These are phyloP conservation scores for Aspergillus kassunensis DNA, from an alignment of 495 filamentous ascomycete species.

Conservation along the genomic window DNA sequence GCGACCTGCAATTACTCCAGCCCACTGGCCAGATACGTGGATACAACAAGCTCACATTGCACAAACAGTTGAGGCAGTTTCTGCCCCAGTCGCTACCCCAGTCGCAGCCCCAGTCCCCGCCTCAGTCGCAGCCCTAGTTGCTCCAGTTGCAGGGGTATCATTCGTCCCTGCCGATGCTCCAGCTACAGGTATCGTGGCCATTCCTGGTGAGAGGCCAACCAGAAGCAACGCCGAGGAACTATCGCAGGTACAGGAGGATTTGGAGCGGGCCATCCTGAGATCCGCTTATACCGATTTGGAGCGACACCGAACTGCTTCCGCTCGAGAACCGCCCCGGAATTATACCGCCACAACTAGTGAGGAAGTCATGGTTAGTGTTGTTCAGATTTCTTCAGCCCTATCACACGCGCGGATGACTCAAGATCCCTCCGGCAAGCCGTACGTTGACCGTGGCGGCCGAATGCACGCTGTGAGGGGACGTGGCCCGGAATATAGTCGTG, in stretches of 20 bases:
- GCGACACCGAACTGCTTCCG: conserved; percentile 23
- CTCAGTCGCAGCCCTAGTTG: no score
- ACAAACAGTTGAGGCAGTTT: background rate
- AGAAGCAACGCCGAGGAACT: no score
- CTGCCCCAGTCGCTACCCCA: background rate
- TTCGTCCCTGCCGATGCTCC: no score
- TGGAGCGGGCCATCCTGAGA: conserved; percentile 28
- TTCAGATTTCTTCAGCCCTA: no score
- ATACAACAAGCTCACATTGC: conserved; percentile 15
- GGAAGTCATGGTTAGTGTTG: no score
- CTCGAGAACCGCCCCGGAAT: conserved; percentile 5
- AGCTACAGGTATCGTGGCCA: no score
- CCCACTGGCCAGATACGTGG: conserved; percentile 15
- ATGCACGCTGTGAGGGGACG: conserved; percentile 25
- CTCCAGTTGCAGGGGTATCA: no score
- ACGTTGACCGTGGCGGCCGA: conserved; percentile 20
- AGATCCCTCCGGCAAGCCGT: background rate
- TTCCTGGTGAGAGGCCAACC: no score
- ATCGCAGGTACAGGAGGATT: conserved; percentile 12
- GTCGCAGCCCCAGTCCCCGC: no score
- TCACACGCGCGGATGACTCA: conserved; percentile 16
- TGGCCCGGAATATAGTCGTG: conserved; percentile 22
- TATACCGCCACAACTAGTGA: conserved; percentile 10
- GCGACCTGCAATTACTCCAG: conserved; percentile 15
- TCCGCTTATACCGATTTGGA: conserved; percentile 29